These are phyloP conservation scores for Kwoniella shandongensis DNA, from an alignment of 768 basidiomycete genomes.

Conservation along the genomic window DNA sequence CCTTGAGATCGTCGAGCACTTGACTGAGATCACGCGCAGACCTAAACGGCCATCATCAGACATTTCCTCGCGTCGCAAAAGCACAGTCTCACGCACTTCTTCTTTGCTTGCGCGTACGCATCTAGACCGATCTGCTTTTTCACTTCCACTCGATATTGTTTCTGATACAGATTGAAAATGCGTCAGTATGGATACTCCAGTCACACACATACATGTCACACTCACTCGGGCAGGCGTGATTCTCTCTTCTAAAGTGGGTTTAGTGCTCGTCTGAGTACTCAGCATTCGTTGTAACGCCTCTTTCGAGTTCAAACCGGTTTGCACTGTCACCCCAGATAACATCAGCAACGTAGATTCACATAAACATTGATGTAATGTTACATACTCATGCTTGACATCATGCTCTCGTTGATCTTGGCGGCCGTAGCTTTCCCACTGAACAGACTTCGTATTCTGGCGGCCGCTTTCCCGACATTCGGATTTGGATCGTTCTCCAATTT, in stretches of 20 bases:
- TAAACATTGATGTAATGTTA: too few species aligned
- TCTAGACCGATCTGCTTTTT: neutral
- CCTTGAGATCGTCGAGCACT: slow-evolving; percentile 11
- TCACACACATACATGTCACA: too few species aligned
- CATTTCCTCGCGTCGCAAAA: neutral
- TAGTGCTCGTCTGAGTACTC: neutral
- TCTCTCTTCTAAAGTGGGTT: neutral
- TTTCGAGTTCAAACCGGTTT: neutral
- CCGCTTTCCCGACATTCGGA: too few species aligned
- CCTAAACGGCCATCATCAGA: too few species aligned
- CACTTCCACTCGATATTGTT: neutral
- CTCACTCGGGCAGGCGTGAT: neutral
- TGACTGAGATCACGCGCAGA: too few species aligned
- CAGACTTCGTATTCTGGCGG: too few species aligned
- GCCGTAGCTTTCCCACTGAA: too few species aligned
- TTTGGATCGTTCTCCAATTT: too few species aligned
- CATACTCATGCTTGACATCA: too few species aligned
- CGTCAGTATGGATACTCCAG: too few species aligned
- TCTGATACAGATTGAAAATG: neutral
- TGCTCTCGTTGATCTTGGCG: too few species aligned
- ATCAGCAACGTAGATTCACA: too few species aligned
- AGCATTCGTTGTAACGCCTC: neutral
- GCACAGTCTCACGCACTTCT: neutral
- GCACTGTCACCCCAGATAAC: neutral
- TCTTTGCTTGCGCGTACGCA: neutral